A percentile compares a stretch with the other conserved stretches of the same genome.
Conservation (phyloP, 176 grass and related monocot species). For the Oryza nivara region DNA sequence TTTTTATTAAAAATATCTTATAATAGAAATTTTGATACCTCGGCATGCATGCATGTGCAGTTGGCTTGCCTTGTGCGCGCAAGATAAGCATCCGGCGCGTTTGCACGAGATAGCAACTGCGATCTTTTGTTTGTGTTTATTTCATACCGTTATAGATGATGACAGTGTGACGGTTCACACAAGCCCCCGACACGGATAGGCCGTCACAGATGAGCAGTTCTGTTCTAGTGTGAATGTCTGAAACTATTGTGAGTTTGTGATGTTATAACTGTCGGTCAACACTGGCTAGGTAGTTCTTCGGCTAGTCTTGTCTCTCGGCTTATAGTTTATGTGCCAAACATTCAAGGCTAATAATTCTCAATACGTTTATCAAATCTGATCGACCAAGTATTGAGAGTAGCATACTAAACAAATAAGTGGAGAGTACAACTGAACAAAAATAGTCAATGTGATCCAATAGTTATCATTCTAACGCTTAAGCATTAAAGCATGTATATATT, state of each 20-base stretch:
- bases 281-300: background rate
- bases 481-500: too few relatives aligned
- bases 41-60: too few relatives aligned
- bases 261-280: background rate
- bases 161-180: too few relatives aligned
- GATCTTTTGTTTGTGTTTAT: too few relatives aligned
- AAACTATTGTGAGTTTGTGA: background rate
- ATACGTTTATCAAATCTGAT: background rate
- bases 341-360: background rate
- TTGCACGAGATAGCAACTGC: too few relatives aligned
- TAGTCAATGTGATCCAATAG: background rate
- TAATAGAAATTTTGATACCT: too few relatives aligned
- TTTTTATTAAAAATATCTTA: too few relatives aligned
- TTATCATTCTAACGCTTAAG: background rate
- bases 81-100: too few relatives aligned
- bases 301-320: background rate
- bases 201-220: too few relatives aligned
- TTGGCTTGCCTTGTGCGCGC: too few relatives aligned
- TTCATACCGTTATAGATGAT: too few relatives aligned
- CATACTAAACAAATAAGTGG: background rate
- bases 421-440: background rate
- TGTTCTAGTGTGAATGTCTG: background rate
- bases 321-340: background rate
- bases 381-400: background rate
- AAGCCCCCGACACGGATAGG: too few relatives aligned